Evolutionary conservation across 345 rosid species (phyloP), one percentile per base, ranked within the genome.

Genomic region (Physaria fendleri): DNA sequence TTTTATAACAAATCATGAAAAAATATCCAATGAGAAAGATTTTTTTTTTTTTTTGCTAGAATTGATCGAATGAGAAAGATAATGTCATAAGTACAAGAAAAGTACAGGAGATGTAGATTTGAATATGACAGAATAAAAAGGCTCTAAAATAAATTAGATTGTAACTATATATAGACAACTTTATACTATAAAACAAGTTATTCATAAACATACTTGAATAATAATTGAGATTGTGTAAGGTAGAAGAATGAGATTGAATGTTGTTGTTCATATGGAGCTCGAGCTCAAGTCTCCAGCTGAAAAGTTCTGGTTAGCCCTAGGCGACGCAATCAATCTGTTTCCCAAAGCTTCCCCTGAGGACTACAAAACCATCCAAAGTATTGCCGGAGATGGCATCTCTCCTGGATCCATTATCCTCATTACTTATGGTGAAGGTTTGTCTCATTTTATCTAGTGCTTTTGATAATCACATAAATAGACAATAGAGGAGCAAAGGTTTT

Each of bases 351-450:
- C 88, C 62, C 86, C 98, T 59, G 67, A 85, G 4, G 85, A 83
- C 56, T 92, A 85, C 82, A 81, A 84, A 82, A 72, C 73, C 79
- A 88, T 92, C 66, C 75, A 84, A 69, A 82, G 85, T 22, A 81
- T 88, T 1, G 77, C 85, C 51, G 96, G 98, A 10, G 96, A 92
- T 51, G 98, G 95, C 51, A 88, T 82, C 72, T 67, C 79, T 25
- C 72, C 82, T 23, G 93, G 96, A 59, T 80, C 98, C 9, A 45
- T 88, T 55, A 95, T 95, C 37, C 83, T 74, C 74, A 37, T 91
- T 25, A 80, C 62, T 5, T 91, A 88, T 24, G 85, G 71, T 30
- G 95, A 88, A 28, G 95, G 69, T 64, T 20, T 34, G 38, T 42
- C 32, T 45, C 39, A 24, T 34, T 55, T 5, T 14, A 17, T 48